Conservation (phyloP, 495 filamentous ascomycete species). For the Trypethelium eluteriae region DNA sequence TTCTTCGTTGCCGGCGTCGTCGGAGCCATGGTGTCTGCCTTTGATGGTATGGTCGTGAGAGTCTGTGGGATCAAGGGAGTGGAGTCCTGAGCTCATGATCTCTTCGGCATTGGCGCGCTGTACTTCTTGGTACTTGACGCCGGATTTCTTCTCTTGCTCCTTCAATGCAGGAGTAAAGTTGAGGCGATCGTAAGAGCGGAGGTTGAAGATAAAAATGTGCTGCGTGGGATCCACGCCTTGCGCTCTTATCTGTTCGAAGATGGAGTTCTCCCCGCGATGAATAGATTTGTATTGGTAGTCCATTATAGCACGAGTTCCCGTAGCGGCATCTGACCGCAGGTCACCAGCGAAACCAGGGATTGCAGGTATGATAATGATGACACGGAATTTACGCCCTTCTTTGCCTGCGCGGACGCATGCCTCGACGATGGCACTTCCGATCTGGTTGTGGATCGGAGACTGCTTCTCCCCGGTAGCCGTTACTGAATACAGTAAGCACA, state of each 20-base stretch:
- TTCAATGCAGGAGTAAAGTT: constrained; percentile 66
- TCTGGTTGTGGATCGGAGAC: constrained; percentile 73
- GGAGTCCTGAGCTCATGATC: constrained; percentile 68
- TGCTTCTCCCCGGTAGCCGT: constrained; percentile 88
- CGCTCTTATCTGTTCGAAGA: constrained; percentile 67
- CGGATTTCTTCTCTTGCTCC: constrained; percentile 66
- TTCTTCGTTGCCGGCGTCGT: constrained; percentile 14
- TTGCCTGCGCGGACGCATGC: constrained; percentile 74
- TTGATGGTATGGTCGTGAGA: background rate
- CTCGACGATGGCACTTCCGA: constrained; percentile 82
- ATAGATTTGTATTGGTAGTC: constrained; percentile 98
- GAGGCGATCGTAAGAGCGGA: constrained; percentile 81
- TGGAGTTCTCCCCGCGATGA: constrained; percentile 80
- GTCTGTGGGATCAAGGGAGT: constrained; percentile 40
- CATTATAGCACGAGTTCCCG: constrained; percentile 86
- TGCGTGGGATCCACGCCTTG: constrained; percentile 73
- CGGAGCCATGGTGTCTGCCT: background rate
- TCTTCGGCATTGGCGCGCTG: constrained; percentile 80
- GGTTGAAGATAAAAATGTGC: constrained; percentile 85
- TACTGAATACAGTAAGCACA: constrained; percentile 38
- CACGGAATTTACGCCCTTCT: constrained; percentile 79
- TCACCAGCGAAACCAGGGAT: constrained; percentile 94
- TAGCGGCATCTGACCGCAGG: constrained; percentile 69
- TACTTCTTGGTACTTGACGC: constrained; percentile 73
- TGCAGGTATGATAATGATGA: constrained; percentile 83